A percentile compares a stretch with the other conserved stretches of the same genome.
These are phyloP conservation scores for Nyssa sinensis DNA, from an alignment of 148 eudicot genomes.

Conservation along the genomic window DNA sequence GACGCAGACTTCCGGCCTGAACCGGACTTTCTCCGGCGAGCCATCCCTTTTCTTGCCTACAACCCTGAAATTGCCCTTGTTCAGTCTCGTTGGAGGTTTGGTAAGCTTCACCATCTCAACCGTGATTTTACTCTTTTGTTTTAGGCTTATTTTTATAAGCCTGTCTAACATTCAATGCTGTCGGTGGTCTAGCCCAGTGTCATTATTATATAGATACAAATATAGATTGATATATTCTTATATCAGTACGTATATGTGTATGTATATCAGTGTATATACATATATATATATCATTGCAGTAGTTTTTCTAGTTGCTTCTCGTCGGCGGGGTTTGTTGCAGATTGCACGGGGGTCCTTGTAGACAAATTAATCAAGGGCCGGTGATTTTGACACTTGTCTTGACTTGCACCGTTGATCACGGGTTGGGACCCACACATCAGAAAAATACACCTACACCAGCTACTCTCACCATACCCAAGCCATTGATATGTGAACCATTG, in stretches of 20 bases:
- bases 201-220: background rate
- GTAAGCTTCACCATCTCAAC: constrained; percentile 34
- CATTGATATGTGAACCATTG: background rate
- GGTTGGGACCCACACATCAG: background rate
- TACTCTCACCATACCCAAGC: background rate
- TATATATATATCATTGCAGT: background rate
- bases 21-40: constrained; percentile 67
- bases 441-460: constrained; percentile 1
- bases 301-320: constrained; percentile 1
- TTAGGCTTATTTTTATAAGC: constrained; percentile 2
- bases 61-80: constrained; percentile 76
- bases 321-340: constrained; percentile 19
- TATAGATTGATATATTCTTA: too few relatives aligned
- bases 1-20: constrained; percentile 95
- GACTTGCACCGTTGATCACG: constrained; percentile 13
- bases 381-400: constrained; percentile 7
- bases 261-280: background rate
- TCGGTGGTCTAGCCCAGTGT: constrained; percentile 31
- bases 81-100: constrained; percentile 91
- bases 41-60: constrained; percentile 68
- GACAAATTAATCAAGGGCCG: background rate
- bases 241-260: background rate
- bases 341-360: background rate
- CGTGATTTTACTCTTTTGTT: too few relatives aligned
- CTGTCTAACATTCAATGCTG: constrained; percentile 17